A percentile compares a stretch with the other conserved stretches of the same genome.
Evolutionary conservation across 139 green algal species (phyloP).

Genomic region (Tetradesmus lagerheimii): DNA sequence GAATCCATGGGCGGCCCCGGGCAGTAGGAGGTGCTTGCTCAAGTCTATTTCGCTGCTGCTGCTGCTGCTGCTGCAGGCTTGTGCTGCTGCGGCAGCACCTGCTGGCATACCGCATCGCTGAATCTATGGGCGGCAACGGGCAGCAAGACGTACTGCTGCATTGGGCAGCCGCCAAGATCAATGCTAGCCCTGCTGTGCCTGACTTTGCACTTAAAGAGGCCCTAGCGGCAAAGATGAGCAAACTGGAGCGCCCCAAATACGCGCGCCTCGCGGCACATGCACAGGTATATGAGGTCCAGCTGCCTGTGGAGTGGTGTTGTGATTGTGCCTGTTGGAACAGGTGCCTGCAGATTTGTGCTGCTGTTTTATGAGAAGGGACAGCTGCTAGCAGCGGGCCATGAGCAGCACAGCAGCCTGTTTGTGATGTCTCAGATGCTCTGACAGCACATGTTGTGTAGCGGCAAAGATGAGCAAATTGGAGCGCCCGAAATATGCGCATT

Average conservation of each 20-base stretch:
- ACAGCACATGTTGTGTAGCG: too few relatives aligned
- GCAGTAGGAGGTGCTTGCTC: too few relatives aligned
- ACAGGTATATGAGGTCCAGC: too few relatives aligned
- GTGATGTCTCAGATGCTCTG: too few relatives aligned
- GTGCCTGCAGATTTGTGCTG: too few relatives aligned
- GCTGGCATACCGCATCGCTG: slow-evolving; percentile 63
- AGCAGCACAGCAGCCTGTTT: too few relatives aligned
- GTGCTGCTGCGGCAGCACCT: slow-evolving; percentile 58
- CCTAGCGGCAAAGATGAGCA: slow-evolving; percentile 75
- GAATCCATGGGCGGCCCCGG: too few relatives aligned
- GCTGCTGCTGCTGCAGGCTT: slow-evolving; percentile 48
- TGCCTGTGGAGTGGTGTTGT: too few relatives aligned
- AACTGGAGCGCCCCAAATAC: slow-evolving; percentile 67
- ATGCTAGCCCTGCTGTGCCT: slow-evolving; percentile 43
- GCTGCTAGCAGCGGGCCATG: too few relatives aligned
- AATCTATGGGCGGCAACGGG: slow-evolving; percentile 21
- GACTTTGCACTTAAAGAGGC: slow-evolving; percentile 75
- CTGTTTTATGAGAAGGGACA: too few relatives aligned
- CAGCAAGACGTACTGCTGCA: slow-evolving; percentile 52
- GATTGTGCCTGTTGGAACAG: too few relatives aligned
- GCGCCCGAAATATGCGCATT: slow-evolving; percentile 64
- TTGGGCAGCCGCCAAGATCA: slow-evolving; percentile 91
- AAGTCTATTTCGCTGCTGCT: too few relatives aligned
- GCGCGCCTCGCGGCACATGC: slow-evolving; percentile 29
- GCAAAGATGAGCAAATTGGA: slow-evolving; percentile 73